phyloP scores from a whole-genome alignment of 257 asterid genomes.

The Ballota nigra region DNA sequence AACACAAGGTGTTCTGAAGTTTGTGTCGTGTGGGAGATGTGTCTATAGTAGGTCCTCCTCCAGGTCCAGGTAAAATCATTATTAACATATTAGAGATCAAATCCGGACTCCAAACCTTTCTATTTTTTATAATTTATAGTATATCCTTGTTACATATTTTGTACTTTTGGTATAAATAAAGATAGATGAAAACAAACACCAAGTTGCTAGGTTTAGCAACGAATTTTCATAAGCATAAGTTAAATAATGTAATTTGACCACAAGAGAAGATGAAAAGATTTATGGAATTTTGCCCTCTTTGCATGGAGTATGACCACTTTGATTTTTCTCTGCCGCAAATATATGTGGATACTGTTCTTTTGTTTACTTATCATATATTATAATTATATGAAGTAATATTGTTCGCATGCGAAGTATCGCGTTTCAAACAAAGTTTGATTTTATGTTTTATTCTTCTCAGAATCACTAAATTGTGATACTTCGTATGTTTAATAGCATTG shows the following conservation, averaged over 20 bases:
- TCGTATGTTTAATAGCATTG: no score
- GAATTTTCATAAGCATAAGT: background rate
- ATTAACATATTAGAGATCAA: background rate
- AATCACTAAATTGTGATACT: no score
- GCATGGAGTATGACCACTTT: background rate
- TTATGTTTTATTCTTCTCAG: no score
- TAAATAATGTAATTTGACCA: background rate
- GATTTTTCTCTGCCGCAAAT: background rate
- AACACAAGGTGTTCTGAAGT: slow-evolving; percentile 50
- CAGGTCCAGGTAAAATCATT: slow-evolving; percentile 26
- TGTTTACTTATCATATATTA: no score
- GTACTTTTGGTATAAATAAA: background rate
- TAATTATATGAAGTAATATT: no score
- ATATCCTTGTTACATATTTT: background rate
- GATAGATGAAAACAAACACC: background rate
- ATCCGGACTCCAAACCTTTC: background rate
- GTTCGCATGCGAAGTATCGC: no score
- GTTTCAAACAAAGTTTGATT: no score
- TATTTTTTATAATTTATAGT: background rate
- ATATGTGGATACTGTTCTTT: no score
- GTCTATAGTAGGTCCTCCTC: slow-evolving; percentile 53
- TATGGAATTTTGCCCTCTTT: background rate
- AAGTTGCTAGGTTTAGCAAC: background rate
- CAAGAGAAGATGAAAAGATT: background rate
- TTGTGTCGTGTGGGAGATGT: slow-evolving; percentile 74